Percentiles rank a stretch among this genome's conserved stretches.
phyloP scores from a whole-genome alignment of 2,329 filamentous ascomycete species.

The Diaporthe vexans region DNA sequence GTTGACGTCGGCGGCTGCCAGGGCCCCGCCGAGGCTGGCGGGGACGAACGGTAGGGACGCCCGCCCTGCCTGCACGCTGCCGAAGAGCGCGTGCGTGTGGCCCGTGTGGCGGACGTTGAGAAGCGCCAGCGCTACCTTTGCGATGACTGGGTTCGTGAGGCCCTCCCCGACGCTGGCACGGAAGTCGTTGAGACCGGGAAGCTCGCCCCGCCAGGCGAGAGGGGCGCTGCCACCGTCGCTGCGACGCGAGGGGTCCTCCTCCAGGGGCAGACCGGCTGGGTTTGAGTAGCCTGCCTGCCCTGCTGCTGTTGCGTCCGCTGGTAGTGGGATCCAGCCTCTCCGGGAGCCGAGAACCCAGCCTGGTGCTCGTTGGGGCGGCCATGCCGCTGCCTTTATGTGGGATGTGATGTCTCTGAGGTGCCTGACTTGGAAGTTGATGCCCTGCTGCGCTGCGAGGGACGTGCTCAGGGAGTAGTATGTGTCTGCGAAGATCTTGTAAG shows the following conservation, averaged over 20 bases:
- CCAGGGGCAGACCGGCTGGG: neutral
- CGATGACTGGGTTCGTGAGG: neutral
- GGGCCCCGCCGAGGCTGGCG: neutral
- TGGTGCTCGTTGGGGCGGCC: slow-evolving; percentile 13
- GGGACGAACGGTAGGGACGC: neutral
- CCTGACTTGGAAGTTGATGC: neutral
- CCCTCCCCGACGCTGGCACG: neutral
- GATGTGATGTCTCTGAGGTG: neutral
- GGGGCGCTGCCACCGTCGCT: slow-evolving; percentile 1
- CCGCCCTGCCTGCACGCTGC: slow-evolving; percentile 5
- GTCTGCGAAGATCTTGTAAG: slow-evolving; percentile 24
- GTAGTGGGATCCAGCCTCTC: neutral
- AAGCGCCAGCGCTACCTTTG: slow-evolving; percentile 6
- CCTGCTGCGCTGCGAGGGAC: neutral
- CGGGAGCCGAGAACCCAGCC: slow-evolving; percentile 6
- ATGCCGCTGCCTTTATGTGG: slow-evolving; percentile 1
- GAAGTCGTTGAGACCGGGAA: slow-evolving; percentile 9
- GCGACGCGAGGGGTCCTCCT: neutral
- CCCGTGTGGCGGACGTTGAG: slow-evolving; percentile 9
- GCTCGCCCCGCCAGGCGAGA: slow-evolving; percentile 11
- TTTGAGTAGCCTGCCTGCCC: neutral
- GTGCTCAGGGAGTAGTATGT: slow-evolving; percentile 2
- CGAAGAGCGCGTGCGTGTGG: slow-evolving; percentile 20
- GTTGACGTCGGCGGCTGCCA: neutral
- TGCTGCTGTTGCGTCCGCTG: neutral